phyloP scores from a whole-genome alignment of 192 early-diverging fungal genomes.

The Physocladia obscura region DNA sequence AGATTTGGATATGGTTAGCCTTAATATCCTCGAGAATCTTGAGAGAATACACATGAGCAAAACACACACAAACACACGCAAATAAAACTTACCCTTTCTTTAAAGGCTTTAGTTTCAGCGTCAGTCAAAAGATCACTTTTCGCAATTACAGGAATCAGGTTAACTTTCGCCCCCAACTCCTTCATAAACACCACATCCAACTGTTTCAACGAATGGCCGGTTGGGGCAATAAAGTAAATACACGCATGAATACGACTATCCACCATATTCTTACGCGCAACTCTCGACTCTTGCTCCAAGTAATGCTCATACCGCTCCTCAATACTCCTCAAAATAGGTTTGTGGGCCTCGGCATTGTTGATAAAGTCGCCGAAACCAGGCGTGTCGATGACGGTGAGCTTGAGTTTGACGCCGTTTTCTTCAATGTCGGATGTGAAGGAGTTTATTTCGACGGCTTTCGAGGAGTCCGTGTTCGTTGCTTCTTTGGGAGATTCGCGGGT shows the following conservation, averaged over 20 bases:
- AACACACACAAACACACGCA: not conserved
- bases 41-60: not conserved
- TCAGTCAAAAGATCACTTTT: conserved; percentile 98
- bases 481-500: conserved; percentile 74
- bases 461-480: conserved; percentile 73
- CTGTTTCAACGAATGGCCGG: conserved; percentile 88
- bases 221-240: conserved; percentile 97
- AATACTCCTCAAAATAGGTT: conserved; percentile 90
- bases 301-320: conserved; percentile 96
- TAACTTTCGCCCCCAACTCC: conserved; percentile 87
- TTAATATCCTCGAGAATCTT: conserved; percentile 95
- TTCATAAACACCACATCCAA: conserved; percentile 98
- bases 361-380: conserved; percentile 77
- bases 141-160: conserved; percentile 97
- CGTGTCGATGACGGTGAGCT: conserved; percentile 96
- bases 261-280: conserved; percentile 55
- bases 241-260: conserved; percentile 88
- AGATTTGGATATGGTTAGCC: conserved; percentile 90
- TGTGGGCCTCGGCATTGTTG: conserved; percentile 78
- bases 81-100: conserved; percentile 47
- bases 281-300: conserved; percentile 78
- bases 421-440: conserved; percentile 45
- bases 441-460: conserved; percentile 62
- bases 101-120: conserved; percentile 87
- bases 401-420: conserved; percentile 96